A percentile compares a stretch with the other conserved stretches of the same genome.
phyloP scores from a whole-genome alignment of 2,329 filamentous ascomycete genomes.

The Neofusicoccum cordaticola region DNA sequence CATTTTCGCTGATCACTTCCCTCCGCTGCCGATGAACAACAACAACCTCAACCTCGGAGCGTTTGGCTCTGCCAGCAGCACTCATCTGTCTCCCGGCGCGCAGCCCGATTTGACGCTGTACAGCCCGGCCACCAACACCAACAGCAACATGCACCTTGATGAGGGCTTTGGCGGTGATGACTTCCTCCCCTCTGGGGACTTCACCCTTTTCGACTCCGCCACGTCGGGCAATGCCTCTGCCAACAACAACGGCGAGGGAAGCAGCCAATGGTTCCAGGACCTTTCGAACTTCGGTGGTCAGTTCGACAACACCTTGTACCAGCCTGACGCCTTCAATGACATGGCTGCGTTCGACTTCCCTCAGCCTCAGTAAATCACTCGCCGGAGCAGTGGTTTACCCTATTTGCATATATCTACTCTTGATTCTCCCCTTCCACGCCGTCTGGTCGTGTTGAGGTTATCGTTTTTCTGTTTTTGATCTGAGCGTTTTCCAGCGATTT shows the following conservation, averaged over 20 bases:
- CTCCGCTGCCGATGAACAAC: constrained; percentile 4
- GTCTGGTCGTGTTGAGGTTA: constrained; percentile 11
- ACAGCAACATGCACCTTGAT: constrained; percentile 56
- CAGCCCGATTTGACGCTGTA: constrained; percentile 68
- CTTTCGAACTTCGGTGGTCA: constrained; percentile 37
- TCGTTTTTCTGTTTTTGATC: not conserved
- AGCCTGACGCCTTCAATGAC: constrained; percentile 2
- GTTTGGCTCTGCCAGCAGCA: constrained; percentile 23
- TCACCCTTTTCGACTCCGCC: constrained; percentile 55
- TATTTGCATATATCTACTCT: not conserved
- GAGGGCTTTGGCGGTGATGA: constrained; percentile 56
- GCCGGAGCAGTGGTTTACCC: not conserved
- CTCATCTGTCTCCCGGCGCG: constrained; percentile 66
- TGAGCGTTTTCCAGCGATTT: constrained; percentile 8
- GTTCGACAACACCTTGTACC: constrained; percentile 27
- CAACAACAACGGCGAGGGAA: constrained; percentile 25
- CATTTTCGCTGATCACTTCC: constrained; percentile 33
- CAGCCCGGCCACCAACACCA: constrained; percentile 54
- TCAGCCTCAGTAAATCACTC: constrained; percentile 2
- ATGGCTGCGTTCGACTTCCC: constrained; percentile 9
- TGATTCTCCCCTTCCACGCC: constrained; percentile 6
- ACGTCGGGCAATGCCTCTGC: constrained; percentile 16
- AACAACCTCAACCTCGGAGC: not conserved
- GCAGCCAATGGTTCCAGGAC: constrained; percentile 39
- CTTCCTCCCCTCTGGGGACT: constrained; percentile 52